A percentile compares a stretch with the other conserved stretches of the same genome.
These are phyloP conservation scores for Triticum timopheevii DNA, from an alignment of 176 grass and related monocot species.

Conservation along the genomic window DNA sequence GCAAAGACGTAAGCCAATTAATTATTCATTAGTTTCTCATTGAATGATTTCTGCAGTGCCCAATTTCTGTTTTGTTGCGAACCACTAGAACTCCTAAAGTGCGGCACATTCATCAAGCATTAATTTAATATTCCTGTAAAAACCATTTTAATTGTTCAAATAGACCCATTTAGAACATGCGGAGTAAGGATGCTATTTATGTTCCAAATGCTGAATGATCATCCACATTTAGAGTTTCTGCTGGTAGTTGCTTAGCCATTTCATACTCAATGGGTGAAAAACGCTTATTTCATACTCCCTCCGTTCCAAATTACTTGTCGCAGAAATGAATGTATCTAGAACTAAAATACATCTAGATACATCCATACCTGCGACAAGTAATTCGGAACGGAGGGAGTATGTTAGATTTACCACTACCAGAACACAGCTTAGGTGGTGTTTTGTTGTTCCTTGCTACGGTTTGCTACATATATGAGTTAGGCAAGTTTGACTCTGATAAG, in stretches of 20 bases:
- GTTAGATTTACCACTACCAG: not conserved
- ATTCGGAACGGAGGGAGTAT: too few relatives aligned
- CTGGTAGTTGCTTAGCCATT: not conserved
- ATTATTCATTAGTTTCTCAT: constrained; percentile 2
- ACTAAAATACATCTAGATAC: too few relatives aligned
- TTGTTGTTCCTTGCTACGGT: not conserved
- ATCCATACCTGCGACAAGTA: too few relatives aligned
- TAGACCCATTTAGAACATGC: not conserved
- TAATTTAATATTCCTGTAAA: constrained; percentile 5
- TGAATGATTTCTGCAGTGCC: not conserved
- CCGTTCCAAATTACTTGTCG: too few relatives aligned
- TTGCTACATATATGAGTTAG: not conserved
- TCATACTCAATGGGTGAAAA: not conserved
- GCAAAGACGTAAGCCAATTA: constrained; percentile 68
- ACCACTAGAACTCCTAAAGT: not conserved
- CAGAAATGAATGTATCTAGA: too few relatives aligned
- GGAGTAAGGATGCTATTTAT: not conserved
- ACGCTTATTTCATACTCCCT: not conserved
- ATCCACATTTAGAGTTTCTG: not conserved
- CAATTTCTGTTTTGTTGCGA: not conserved
- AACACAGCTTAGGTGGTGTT: not conserved
- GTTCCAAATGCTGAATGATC: not conserved
- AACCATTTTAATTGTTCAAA: not conserved
- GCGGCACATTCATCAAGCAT: not conserved
- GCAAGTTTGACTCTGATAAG: not conserved